Evolutionary conservation across 1,139 yeast genomes (phyloP).

Genomic region (Hemisphaericaspora xylanilytica): DNA sequence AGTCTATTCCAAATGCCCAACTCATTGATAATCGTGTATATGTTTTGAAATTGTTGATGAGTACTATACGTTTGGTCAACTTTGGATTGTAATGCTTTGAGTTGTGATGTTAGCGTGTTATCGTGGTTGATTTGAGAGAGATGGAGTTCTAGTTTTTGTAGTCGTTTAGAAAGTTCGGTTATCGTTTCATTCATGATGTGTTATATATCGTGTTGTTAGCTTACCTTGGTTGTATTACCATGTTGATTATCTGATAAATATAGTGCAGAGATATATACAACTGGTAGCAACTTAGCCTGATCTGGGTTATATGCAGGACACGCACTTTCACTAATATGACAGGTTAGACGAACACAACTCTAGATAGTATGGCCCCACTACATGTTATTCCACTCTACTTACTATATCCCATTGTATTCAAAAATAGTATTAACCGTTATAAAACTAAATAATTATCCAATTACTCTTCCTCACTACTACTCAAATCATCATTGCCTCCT

Average conservation of each 20-base stretch:
- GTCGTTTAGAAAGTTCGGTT: conserved; percentile 6
- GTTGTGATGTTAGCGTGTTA: conserved; percentile 6
- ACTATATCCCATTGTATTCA: too few relatives aligned
- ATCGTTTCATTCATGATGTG: conserved; percentile 9
- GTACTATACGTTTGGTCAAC: conserved; percentile 18
- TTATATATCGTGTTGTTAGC: background rate
- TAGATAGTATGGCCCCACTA: too few relatives aligned
- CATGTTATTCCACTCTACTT: too few relatives aligned
- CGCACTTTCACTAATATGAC: too few relatives aligned
- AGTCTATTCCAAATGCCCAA: conserved; percentile 16
- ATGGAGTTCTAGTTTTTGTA: conserved; percentile 3
- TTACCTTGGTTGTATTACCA: too few relatives aligned
- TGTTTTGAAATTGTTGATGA: conserved; percentile 21
- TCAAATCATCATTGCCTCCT: conserved; percentile 24
- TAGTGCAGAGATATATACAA: too few relatives aligned
- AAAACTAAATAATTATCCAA: background rate
- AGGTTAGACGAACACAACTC: too few relatives aligned
- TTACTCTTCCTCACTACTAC: conserved; percentile 43
- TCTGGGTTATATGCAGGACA: too few relatives aligned
- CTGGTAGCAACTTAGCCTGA: too few relatives aligned
- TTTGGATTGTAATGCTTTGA: conserved; percentile 6
- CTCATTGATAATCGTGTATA: conserved; percentile 22
- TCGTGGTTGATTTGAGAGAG: conserved; percentile 2
- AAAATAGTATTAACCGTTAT: background rate
- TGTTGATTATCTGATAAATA: too few relatives aligned